Conservation (phyloP, 306 rosid genomes). For the Rosa rugosa region DNA sequence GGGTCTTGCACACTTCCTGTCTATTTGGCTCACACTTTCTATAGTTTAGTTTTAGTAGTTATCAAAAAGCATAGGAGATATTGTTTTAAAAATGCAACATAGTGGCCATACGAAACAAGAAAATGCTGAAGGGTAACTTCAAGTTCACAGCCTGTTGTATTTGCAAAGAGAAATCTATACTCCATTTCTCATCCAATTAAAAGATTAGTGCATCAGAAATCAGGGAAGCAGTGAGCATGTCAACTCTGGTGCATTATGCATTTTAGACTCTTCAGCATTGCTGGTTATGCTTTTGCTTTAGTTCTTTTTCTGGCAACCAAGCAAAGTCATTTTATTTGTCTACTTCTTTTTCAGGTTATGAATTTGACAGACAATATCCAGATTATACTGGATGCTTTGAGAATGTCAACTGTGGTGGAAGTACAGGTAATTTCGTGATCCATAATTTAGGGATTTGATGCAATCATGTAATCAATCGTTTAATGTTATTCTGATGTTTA, state of each 20-base stretch:
- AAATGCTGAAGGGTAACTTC: not conserved
- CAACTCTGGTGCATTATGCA: not conserved
- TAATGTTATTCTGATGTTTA: not conserved
- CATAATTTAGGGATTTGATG: conserved; percentile 5
- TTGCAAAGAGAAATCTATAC: not conserved
- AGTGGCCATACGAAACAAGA: not conserved
- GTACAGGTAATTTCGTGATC: conserved; percentile 55
- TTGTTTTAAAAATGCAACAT: not conserved
- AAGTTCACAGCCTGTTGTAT: not conserved
- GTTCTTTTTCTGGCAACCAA: not conserved
- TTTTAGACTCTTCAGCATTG: not conserved
- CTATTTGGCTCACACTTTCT: not conserved
- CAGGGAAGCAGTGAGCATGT: not conserved
- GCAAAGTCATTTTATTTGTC: not conserved
- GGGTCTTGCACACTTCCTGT: not conserved
- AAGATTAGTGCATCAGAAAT: not conserved
- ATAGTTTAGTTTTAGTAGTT: not conserved
- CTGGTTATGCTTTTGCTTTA: not conserved
- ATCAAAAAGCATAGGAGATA: not conserved
- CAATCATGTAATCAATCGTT: not conserved
- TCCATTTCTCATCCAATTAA: not conserved
- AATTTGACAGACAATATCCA: conserved; percentile 70
- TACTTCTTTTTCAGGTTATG: conserved; percentile 48
- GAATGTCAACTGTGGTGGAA: conserved; percentile 56
- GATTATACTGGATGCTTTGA: conserved; percentile 61